Percentiles rank a stretch among this genome's conserved stretches.
These are phyloP conservation scores for Colletotrichum sp. DNA, from an alignment of 2,329 filamentous ascomycete species.

Conservation along the genomic window DNA sequence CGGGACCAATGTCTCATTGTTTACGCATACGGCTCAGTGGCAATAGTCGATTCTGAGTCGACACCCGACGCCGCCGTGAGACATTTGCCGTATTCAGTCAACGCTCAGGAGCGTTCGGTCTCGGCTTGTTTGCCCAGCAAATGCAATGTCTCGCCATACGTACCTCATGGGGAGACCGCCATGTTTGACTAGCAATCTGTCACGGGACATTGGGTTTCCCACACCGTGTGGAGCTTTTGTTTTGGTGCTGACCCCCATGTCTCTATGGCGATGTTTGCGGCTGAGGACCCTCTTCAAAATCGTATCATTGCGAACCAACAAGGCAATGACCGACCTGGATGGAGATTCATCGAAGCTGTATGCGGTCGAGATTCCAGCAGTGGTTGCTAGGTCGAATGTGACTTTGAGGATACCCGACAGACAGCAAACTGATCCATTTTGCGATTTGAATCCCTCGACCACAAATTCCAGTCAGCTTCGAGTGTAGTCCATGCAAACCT, in stretches of 20 bases:
- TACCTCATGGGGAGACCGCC: neutral
- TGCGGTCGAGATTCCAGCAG: neutral
- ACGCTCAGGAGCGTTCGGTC: neutral
- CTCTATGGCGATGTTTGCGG: neutral
- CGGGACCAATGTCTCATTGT: neutral
- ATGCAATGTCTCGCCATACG: neutral
- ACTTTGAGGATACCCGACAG: neutral
- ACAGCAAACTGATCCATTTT: neutral
- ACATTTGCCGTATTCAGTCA: neutral
- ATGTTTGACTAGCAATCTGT: conserved; percentile 9
- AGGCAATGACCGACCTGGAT: neutral
- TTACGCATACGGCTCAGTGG: neutral
- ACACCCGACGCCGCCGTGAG: neutral
- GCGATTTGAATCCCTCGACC: neutral
- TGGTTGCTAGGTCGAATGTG: neutral
- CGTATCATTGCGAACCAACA: neutral
- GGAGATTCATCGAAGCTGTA: neutral
- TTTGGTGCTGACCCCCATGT: neutral
- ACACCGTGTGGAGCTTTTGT: neutral
- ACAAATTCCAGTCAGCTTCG: neutral
- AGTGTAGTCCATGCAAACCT: neutral
- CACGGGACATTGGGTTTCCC: neutral
- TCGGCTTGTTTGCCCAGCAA: neutral
- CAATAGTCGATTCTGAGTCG: neutral
- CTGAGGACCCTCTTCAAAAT: neutral